Evolutionary conservation across 768 basidiomycete species (phyloP).

Genomic region (Mycena albidolilacea): DNA sequence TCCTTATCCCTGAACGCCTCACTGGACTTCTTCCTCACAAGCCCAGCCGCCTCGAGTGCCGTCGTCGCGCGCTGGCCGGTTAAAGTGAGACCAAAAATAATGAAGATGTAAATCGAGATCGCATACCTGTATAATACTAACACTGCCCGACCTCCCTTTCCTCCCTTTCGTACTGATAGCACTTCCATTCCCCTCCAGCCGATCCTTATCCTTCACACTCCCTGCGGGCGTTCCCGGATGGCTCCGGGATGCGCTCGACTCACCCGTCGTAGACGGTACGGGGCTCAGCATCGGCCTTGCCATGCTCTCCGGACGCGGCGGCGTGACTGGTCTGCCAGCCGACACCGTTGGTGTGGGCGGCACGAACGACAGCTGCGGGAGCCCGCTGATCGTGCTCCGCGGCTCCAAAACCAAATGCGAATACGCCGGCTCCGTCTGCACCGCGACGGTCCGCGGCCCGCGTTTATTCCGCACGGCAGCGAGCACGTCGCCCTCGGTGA

Average conservation of each 20-base stretch:
- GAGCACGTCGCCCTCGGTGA: background rate
- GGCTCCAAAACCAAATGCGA: conserved; percentile 48
- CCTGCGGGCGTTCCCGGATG: conserved; percentile 80
- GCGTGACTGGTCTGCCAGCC: conserved; percentile 60
- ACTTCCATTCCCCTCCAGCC: conserved; percentile 56
- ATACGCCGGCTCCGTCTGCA: conserved; percentile 62
- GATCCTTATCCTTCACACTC: conserved; percentile 61
- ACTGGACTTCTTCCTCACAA: conserved; percentile 86
- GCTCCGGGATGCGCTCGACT: conserved; percentile 66
- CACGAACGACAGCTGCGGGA: conserved; percentile 80
- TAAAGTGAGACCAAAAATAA: background rate
- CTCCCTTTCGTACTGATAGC: conserved; percentile 58
- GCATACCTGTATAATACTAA: conserved; percentile 86
- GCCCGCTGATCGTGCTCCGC: conserved; percentile 43
- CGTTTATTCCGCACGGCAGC: background rate
- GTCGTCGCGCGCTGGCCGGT: conserved; percentile 83
- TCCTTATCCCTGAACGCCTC: conserved; percentile 80
- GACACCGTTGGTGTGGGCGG: conserved; percentile 82
- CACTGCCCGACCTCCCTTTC: conserved; percentile 88
- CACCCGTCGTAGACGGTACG: conserved; percentile 64
- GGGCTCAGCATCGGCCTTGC: conserved; percentile 69
- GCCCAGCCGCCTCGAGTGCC: conserved; percentile 86
- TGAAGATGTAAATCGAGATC: background rate
- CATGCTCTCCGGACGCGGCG: conserved; percentile 66
- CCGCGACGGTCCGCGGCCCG: conserved; percentile 50